A percentile compares a stretch with the other conserved stretches of the same genome.
phyloP scores from a whole-genome alignment of 2,329 filamentous ascomycete species.

The Ophiocordyceps unilateralis region DNA sequence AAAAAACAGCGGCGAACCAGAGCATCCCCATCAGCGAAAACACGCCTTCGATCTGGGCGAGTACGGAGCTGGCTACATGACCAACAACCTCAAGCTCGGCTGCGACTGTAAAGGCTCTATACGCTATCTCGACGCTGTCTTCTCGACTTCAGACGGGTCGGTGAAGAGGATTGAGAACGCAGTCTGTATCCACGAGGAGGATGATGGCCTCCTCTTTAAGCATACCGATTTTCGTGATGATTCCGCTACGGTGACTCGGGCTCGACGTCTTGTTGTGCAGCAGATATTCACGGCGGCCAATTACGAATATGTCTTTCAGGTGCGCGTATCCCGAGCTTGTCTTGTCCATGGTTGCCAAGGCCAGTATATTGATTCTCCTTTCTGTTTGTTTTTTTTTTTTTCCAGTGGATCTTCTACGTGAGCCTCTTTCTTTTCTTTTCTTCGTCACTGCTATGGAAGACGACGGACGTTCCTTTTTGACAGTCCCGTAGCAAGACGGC shows the following conservation, averaged over 20 bases:
- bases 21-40: slow-evolving; percentile 46
- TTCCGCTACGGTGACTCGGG: slow-evolving; percentile 37
- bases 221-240: slow-evolving; percentile 45
- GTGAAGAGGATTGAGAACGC: slow-evolving; percentile 47
- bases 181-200: slow-evolving; percentile 20
- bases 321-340: slow-evolving; percentile 1
- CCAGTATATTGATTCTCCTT: not conserved
- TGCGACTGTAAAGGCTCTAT: slow-evolving; percentile 51
- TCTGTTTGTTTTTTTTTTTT: not conserved
- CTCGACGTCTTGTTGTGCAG: slow-evolving; percentile 42
- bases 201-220: slow-evolving; percentile 44
- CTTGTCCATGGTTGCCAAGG: too few relatives aligned
- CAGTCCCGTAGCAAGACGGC: slow-evolving; percentile 32
- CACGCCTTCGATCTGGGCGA: slow-evolving; percentile 55
- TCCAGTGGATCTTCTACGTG: slow-evolving; percentile 69
- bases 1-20: slow-evolving; percentile 36
- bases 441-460: too few relatives aligned
- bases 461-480: slow-evolving; percentile 14
- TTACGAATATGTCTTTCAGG: slow-evolving; percentile 33
- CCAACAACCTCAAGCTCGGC: slow-evolving; percentile 44
- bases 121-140: slow-evolving; percentile 22
- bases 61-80: slow-evolving; percentile 44
- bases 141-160: slow-evolving; percentile 25
- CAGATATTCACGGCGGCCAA: slow-evolving; percentile 50
- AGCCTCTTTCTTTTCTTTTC: slow-evolving; percentile 1